These are phyloP conservation scores for Phytophthora multivora DNA, from an alignment of 352 stramenopile genomes.

Conservation along the genomic window DNA sequence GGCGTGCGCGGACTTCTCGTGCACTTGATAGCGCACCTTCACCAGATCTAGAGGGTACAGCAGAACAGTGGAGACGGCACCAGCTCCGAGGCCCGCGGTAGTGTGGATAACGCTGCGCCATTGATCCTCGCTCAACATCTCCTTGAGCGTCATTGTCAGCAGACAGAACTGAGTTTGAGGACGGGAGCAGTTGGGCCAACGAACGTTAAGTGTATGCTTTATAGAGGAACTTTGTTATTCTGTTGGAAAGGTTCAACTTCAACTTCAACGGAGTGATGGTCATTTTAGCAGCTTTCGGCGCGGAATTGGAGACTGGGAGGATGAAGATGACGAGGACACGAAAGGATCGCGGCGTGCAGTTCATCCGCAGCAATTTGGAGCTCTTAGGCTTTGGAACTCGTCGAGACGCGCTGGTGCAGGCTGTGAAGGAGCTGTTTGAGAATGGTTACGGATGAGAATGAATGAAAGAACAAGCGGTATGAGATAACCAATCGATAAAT, in stretches of 20 bases:
- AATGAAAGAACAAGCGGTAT: too few relatives aligned
- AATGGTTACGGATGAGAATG: constrained; percentile 46
- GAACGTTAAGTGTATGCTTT: constrained; percentile 11
- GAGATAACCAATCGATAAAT: background rate
- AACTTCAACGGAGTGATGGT: constrained; percentile 25
- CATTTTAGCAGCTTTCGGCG: constrained; percentile 5
- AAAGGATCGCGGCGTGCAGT: constrained; percentile 47
- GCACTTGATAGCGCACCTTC: constrained; percentile 97
- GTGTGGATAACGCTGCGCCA: constrained; percentile 74
- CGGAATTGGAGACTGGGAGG: background rate
- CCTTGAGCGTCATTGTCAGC: constrained; percentile 37
- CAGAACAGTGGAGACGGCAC: constrained; percentile 78
- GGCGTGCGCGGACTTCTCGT: constrained; percentile 80
- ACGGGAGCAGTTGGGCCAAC: constrained; percentile 2
- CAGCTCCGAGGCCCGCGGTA: constrained; percentile 70
- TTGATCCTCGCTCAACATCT: constrained; percentile 64
- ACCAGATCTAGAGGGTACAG: constrained; percentile 98
- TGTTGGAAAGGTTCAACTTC: constrained; percentile 30
- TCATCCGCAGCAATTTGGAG: constrained; percentile 72
- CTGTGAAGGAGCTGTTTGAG: constrained; percentile 84
- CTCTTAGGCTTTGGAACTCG: constrained; percentile 72
- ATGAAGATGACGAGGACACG: constrained; percentile 24
- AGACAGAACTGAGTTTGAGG: constrained; percentile 17
- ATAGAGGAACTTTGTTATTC: constrained; percentile 11
- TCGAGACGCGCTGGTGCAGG: constrained; percentile 69